Conservation (phyloP, 306 rosid genomes). For the Corylus avellana region DNA sequence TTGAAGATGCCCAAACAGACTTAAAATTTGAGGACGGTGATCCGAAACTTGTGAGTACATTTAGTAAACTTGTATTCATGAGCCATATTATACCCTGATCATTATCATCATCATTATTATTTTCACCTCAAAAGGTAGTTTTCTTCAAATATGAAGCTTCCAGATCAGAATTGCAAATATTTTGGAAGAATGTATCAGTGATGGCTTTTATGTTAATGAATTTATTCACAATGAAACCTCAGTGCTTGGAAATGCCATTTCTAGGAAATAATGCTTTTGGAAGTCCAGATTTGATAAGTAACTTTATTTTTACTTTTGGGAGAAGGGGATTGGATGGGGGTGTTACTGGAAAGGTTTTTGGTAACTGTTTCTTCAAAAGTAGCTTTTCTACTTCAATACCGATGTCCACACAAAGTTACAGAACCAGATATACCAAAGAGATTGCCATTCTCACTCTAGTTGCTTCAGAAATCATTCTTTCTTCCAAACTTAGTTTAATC, state of each 20-base stretch:
- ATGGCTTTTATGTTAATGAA: not conserved
- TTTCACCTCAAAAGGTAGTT: not conserved
- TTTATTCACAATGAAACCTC: not conserved
- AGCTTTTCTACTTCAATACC: not conserved
- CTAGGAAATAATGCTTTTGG: not conserved
- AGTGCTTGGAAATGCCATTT: conserved; percentile 7
- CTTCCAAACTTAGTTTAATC: conserved; percentile 4
- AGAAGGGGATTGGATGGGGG: not conserved
- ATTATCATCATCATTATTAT: not conserved
- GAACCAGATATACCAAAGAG: not conserved
- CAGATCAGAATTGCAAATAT: not conserved
- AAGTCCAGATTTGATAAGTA: not conserved
- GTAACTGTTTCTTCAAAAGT: not conserved
- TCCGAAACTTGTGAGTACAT: conserved; percentile 59
- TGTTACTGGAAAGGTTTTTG: not conserved
- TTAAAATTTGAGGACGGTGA: conserved; percentile 45
- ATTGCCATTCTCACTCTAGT: not conserved
- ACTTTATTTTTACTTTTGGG: conserved; percentile 1
- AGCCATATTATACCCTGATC: not conserved
- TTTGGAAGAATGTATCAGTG: not conserved
- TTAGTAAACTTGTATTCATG: conserved; percentile 11
- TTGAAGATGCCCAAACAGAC: conserved; percentile 37
- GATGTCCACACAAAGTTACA: not conserved
- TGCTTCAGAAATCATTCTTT: conserved; percentile 13
- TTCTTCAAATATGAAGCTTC: not conserved